A percentile compares a stretch with the other conserved stretches of the same genome.
Evolutionary conservation across 495 filamentous ascomycete species (phyloP).

Genomic region (Aspergillus diversus): DNA sequence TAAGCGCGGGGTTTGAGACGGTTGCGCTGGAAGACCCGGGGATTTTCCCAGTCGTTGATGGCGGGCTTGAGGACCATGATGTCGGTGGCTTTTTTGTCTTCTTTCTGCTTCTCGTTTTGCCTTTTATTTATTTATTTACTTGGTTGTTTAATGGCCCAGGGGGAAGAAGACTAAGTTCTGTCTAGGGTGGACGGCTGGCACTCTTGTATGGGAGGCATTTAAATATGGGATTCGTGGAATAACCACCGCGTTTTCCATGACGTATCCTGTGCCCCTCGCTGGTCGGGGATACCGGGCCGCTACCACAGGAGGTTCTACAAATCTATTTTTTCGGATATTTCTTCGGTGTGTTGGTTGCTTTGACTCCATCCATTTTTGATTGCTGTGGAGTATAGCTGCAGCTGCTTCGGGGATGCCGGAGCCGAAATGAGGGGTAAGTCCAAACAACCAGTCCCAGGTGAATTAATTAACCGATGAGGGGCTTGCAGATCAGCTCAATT

Average conservation of each 20-base stretch:
- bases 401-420: conserved; percentile 4
- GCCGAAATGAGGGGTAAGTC: not conserved
- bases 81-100: not conserved
- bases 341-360: not conserved
- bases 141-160: not conserved
- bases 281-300: not conserved
- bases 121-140: not conserved
- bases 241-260: not conserved
- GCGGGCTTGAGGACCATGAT: conserved; percentile 3
- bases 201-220: not conserved
- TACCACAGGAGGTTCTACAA: not conserved
- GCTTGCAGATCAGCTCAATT: too few species aligned
- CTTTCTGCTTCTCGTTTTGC: not conserved
- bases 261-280: not conserved
- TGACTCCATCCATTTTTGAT: not conserved
- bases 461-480: too few species aligned
- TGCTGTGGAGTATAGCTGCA: not conserved
- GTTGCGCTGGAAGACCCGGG: conserved; percentile 61
- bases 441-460: not conserved
- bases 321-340: not conserved
- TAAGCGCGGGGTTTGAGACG: conserved; percentile 63
- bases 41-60: conserved; percentile 25
- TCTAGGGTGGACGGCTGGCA: not conserved
- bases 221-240: conserved; percentile 8
- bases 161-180: not conserved